Evolutionary conservation across 331 rosid genomes (phyloP), one percentile per base, ranked within the genome.

Genomic region (Cydonia oblonga): DNA sequence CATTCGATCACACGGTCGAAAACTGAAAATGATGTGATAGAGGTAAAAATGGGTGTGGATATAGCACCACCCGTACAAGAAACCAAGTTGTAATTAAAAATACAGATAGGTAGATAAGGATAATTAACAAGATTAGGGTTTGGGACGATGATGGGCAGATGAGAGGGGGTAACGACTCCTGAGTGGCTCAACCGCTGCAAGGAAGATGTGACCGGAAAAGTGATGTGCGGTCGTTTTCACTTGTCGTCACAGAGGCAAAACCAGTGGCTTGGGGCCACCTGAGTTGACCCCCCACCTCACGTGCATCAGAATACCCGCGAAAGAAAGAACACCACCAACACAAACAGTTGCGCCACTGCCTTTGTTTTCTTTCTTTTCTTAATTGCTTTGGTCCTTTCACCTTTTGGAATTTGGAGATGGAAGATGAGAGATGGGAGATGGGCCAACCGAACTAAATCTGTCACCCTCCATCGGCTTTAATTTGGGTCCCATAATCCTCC

Each of bases 221-320:
- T 62, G 80, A 85, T 38, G 52, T 46, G 75, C 24, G 25, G 78
- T 87, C 79, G 30, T 33, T 75, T 53, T 82, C 64, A 53, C 26
- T 7, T 75, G 84, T 70, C 69, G 72, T 52, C 73, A 54, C 78
- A 19, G 63, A 42, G 15, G 58, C 49, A 38, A 46, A 16, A 16
- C 53, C 68, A 62, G 61, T 30, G 46, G 16, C 23, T 8, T 15
- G 63, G 83, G 87, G 87, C 84, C 86, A 81, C 82, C 79, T 67
- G 81, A 81, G 77, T 56, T 75, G 82, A 85, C 84, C 62, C 82
- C 76, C 56, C 64, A 66, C 59, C 76, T 79, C 89, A 85, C 87
- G 88, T 87, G 88, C 76, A 63, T 57, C 46, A 26, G 65, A 56
- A 75, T 73, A 54, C 73, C 4, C 29, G 1, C 5, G 9, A 25